Conservation (phyloP, 257 asterid genomes). For the Solanum dulcamara region DNA sequence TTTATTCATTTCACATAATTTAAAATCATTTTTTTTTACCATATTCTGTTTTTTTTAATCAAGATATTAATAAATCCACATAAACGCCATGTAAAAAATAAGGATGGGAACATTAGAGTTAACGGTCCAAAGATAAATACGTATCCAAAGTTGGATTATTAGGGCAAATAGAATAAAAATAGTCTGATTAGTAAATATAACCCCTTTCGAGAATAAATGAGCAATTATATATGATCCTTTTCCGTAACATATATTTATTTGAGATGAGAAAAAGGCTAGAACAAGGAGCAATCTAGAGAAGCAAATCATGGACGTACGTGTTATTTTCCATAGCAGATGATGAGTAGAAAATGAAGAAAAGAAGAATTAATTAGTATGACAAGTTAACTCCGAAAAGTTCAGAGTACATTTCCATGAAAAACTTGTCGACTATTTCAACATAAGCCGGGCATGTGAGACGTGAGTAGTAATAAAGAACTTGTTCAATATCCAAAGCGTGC, state of each 20-base stretch:
- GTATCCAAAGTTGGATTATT: too few relatives aligned
- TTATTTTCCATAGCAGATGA: background rate
- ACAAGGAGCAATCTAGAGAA: background rate
- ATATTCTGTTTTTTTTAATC: too few relatives aligned
- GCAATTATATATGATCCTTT: too few relatives aligned
- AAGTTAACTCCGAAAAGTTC: conserved; percentile 3
- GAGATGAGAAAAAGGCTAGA: background rate
- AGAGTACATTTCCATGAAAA: conserved; percentile 35
- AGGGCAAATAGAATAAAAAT: background rate
- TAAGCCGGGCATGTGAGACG: conserved; percentile 34
- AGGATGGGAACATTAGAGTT: background rate
- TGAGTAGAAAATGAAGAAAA: background rate
- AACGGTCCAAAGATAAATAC: too few relatives aligned
- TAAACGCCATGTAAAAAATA: too few relatives aligned
- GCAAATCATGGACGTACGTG: background rate
- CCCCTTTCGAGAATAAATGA: background rate
- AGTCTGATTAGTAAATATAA: background rate
- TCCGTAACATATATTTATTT: background rate
- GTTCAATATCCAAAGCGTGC: conserved; percentile 24
- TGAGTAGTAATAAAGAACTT: conserved; percentile 23
- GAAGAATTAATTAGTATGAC: background rate
- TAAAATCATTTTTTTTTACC: too few relatives aligned
- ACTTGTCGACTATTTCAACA: conserved; percentile 43
- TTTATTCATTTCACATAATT: too few relatives aligned
- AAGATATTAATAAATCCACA: background rate